phyloP scores from a whole-genome alignment of 208 protist genomes.

The Trypanosoma melophagium region DNA sequence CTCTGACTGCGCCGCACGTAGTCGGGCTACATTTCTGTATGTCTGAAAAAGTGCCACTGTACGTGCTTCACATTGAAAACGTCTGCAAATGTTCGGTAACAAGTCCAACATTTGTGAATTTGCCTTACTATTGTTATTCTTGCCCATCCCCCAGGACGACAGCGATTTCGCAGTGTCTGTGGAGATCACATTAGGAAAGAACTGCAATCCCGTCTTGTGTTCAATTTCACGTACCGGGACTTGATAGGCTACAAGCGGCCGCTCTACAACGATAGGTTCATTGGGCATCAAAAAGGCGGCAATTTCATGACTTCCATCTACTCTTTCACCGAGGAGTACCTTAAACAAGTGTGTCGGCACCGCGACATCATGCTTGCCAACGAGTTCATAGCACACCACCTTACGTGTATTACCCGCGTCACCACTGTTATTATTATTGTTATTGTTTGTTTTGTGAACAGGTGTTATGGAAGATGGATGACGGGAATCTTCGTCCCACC shows the following conservation, averaged over 20 bases:
- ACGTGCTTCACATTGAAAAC: slow-evolving; percentile 47
- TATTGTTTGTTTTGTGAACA: slow-evolving; percentile 1
- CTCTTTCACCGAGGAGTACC: slow-evolving; percentile 57
- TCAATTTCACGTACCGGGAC: slow-evolving; percentile 57
- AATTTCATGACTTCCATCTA: slow-evolving; percentile 34
- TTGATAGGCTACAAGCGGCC: slow-evolving; percentile 69
- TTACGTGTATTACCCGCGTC: slow-evolving; percentile 1
- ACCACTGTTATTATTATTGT: not conserved
- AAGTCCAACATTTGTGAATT: not conserved
- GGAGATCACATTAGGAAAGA: slow-evolving; percentile 56
- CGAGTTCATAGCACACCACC: slow-evolving; percentile 64
- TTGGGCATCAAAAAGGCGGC: slow-evolving; percentile 86
- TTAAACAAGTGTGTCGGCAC: slow-evolving; percentile 89
- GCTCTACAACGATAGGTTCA: slow-evolving; percentile 57
- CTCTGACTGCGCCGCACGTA: slow-evolving; percentile 53
- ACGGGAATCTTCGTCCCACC: slow-evolving; percentile 17
- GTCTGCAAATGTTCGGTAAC: slow-evolving; percentile 57
- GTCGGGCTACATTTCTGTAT: slow-evolving; percentile 61
- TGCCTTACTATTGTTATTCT: not conserved
- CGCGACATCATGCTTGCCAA: slow-evolving; percentile 58
- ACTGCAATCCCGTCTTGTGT: slow-evolving; percentile 64
- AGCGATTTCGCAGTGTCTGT: not conserved
- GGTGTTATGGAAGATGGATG: not conserved
- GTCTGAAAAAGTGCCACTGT: slow-evolving; percentile 43
- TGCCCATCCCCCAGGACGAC: not conserved